phyloP scores from a whole-genome alignment of 352 stramenopile genomes.

The Phytophthora vignae region DNA sequence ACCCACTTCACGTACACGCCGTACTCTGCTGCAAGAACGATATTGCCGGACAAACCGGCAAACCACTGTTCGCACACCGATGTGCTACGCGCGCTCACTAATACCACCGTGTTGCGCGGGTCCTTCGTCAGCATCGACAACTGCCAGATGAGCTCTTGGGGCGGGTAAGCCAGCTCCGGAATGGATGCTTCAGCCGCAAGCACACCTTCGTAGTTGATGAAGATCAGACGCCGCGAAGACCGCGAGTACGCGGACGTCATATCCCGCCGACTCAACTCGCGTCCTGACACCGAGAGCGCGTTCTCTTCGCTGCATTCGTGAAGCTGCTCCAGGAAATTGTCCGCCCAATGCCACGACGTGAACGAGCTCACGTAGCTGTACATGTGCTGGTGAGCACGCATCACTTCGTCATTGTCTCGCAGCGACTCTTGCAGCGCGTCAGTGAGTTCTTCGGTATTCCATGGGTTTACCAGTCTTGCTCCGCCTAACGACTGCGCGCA shows the following conservation, averaged over 20 bases:
- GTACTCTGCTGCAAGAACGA: constrained; percentile 83
- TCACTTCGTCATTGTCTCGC: constrained; percentile 70
- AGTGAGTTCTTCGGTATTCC: constrained; percentile 83
- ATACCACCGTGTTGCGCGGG: constrained; percentile 76
- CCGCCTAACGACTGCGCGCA: constrained; percentile 88
- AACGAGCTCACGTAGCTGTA: constrained; percentile 86
- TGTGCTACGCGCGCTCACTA: constrained; percentile 75
- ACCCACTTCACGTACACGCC: constrained; percentile 86
- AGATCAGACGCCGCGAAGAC: constrained; percentile 73
- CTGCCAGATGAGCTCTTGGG: constrained; percentile 85
- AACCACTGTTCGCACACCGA: constrained; percentile 87
- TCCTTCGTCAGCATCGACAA: constrained; percentile 85
- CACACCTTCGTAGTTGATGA: constrained; percentile 93
- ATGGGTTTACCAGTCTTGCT: constrained; percentile 88
- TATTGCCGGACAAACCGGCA: constrained; percentile 60
- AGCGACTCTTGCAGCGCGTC: constrained; percentile 61
- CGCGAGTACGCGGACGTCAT: constrained; percentile 88
- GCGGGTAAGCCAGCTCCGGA: constrained; percentile 86
- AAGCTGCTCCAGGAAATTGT: constrained; percentile 85
- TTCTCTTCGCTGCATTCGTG: constrained; percentile 85
- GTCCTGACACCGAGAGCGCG: constrained; percentile 64
- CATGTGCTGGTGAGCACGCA: constrained; percentile 83
- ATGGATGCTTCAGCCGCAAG: constrained; percentile 85
- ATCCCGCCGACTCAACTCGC: constrained; percentile 82
- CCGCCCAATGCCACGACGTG: constrained; percentile 75